These are phyloP conservation scores for Amanita polypyramis DNA, from an alignment of 768 basidiomycete species.

Conservation along the genomic window DNA sequence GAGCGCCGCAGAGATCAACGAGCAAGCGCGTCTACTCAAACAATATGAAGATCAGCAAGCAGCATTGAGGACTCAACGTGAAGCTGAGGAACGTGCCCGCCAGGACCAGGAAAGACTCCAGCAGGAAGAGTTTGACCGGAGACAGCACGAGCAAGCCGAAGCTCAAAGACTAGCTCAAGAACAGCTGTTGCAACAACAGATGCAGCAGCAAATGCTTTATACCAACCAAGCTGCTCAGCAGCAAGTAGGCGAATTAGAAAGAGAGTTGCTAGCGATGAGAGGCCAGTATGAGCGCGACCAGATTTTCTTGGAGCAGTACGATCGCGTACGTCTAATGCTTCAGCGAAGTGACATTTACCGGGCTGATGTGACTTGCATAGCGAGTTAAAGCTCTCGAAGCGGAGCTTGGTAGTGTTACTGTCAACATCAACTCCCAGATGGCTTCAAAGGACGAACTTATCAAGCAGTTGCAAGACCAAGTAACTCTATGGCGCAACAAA, in stretches of 20 bases:
- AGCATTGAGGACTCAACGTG: conserved; percentile 71
- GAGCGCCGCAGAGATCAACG: conserved; percentile 62
- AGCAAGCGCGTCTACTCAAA: conserved; percentile 90
- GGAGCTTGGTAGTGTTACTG: conserved; percentile 65
- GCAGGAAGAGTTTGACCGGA: conserved; percentile 82
- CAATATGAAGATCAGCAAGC: conserved; percentile 94
- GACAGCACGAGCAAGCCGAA: conserved; percentile 82
- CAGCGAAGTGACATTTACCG: not conserved
- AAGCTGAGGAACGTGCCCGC: conserved; percentile 75
- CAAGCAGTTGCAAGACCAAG: conserved; percentile 92
- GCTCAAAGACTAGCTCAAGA: conserved; percentile 84
- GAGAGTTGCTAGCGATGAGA: conserved; percentile 84
- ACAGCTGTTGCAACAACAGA: conserved; percentile 75
- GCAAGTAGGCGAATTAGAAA: conserved; percentile 74
- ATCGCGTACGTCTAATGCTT: conserved; percentile 52
- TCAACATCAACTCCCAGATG: conserved; percentile 79
- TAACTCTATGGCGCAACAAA: conserved; percentile 94
- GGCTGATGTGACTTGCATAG: conserved; percentile 27
- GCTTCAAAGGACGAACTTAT: conserved; percentile 91
- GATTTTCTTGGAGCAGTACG: conserved; percentile 95
- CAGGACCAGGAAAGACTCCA: conserved; percentile 69
- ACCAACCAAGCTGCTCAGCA: conserved; percentile 64
- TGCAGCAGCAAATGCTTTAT: conserved; percentile 76
- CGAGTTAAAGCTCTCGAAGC: conserved; percentile 93
- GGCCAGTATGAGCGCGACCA: conserved; percentile 98